phyloP scores from a whole-genome alignment of 176 grass and related monocot species.

The Lolium perenne region DNA sequence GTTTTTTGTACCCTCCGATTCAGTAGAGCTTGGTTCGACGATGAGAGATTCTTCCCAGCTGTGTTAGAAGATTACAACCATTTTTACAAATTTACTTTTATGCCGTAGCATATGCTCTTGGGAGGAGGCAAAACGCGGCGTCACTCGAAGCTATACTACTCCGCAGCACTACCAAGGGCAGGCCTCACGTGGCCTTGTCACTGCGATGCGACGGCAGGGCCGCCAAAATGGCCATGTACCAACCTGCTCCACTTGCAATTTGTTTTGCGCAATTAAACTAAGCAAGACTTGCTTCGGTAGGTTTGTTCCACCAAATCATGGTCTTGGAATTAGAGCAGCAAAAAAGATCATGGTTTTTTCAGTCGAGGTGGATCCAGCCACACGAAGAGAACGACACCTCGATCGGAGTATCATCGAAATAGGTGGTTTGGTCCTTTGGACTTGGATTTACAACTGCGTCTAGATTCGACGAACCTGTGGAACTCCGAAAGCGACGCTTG shows the following conservation, averaged over 20 bases:
- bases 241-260: not conserved
- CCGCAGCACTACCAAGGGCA: not conserved
- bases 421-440: not conserved
- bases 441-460: not conserved
- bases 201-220: not conserved
- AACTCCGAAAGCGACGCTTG: not conserved
- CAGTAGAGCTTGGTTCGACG: too few relatives aligned
- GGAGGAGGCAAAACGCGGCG: too few relatives aligned
- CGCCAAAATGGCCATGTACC: not conserved
- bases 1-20: too few relatives aligned
- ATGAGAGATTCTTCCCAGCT: too few relatives aligned
- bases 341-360: not conserved
- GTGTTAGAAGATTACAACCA: too few relatives aligned
- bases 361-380: not conserved
- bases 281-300: not conserved
- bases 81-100: too few relatives aligned
- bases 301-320: not conserved
- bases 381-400: not conserved
- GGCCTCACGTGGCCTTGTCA: slow-evolving; percentile 37
- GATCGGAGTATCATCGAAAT: not conserved
- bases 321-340: not conserved
- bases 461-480: slow-evolving; percentile 8
- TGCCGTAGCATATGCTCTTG: too few relatives aligned
- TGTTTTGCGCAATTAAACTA: not conserved
- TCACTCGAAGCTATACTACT: too few relatives aligned